Conservation (phyloP, 2,329 filamentous ascomycete genomes). For the Hymenoscyphus fructigenus region DNA sequence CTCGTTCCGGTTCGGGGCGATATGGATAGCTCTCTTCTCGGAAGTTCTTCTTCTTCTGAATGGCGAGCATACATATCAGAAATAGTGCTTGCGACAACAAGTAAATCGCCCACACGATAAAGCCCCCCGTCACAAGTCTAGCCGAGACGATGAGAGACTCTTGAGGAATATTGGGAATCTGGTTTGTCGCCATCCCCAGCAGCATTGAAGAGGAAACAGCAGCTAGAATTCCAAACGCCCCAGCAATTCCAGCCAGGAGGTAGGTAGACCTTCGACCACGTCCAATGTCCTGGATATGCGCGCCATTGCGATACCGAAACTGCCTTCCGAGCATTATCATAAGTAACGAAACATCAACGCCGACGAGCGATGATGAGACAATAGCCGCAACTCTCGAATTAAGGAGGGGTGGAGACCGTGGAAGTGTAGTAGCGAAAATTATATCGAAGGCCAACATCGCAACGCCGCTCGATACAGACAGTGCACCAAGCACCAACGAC, state of each 20-base stretch:
- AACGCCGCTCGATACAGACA: slow-evolving; percentile 32
- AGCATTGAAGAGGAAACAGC: slow-evolving; percentile 29
- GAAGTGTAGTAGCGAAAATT: slow-evolving; percentile 31
- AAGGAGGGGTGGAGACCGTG: slow-evolving; percentile 16
- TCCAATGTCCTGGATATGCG: slow-evolving; percentile 30
- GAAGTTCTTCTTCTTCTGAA: slow-evolving; percentile 31
- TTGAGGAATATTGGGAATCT: slow-evolving; percentile 23
- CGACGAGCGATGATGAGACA: slow-evolving; percentile 29
- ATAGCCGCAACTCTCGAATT: slow-evolving; percentile 26
- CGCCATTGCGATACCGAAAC: slow-evolving; percentile 30
- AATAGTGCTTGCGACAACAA: slow-evolving; percentile 32
- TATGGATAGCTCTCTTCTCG: slow-evolving; percentile 32
- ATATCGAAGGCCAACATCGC: slow-evolving; percentile 34
- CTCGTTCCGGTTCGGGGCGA: slow-evolving; percentile 20
- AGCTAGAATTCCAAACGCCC: slow-evolving; percentile 28
- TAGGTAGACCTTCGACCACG: slow-evolving; percentile 31
- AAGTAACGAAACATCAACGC: slow-evolving; percentile 27
- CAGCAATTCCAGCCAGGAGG: slow-evolving; percentile 30
- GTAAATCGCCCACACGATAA: slow-evolving; percentile 33
- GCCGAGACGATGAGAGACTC: slow-evolving; percentile 21
- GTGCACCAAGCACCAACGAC: slow-evolving; percentile 30
- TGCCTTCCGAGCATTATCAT: slow-evolving; percentile 30
- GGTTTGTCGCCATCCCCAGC: slow-evolving; percentile 28
- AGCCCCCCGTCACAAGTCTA: slow-evolving; percentile 28
- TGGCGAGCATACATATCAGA: slow-evolving; percentile 30